Evolutionary conservation across 179 eudicot species (phyloP), one percentile per base, ranked within the genome.

Genomic region (Corrigiola litoralis): DNA sequence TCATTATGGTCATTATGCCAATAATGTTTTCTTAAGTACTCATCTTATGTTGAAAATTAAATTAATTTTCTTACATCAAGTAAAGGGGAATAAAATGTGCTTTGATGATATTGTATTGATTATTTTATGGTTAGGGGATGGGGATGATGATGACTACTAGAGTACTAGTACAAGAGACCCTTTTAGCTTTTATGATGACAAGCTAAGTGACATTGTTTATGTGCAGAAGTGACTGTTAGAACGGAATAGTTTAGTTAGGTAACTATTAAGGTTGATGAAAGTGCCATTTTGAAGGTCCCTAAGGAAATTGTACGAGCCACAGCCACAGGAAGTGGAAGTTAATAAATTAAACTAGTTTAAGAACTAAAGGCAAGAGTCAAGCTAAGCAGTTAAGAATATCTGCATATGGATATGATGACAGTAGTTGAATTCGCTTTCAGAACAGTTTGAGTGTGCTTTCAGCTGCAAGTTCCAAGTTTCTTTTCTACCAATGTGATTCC

Each of bases 81-180:
- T 45, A 67, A 68, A 54, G 37, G 42, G 70, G 60, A 60, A 61
- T 41, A 51, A 31, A 29, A 53, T 61, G 62, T 42, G 51, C 68
- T 65, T 70, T 70, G 12, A n/a, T 50, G 58, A 48, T 34, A 28
- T 64, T 45, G 58, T n/a, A 36, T 33, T 42, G 40, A 4, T 57
- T 48, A 21, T 17, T 31, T 36, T 34, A 2, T 16, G 1, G 25
- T 27, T 37, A 16, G 41, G 11, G 57, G 12, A 62, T 71, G 17
- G 42, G 62, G 20, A 71, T 71, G n/a, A 71, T 71, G 75, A 71
- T 71, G 69, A 71, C 69, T 63, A 71, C 75, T 64, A n/a, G n/a
- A n/a, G n/a, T n/a, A n/a, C n/a, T n/a, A n/a, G n/a, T n/a, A 71
- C 63, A 63, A 44, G 54, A 55, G 44, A 61, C 69, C 50, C 33